A percentile compares a stretch with the other conserved stretches of the same genome.
Conservation (phyloP, 1,284 basidiomycete genomes). For the Gymnopus androsaceus region DNA sequence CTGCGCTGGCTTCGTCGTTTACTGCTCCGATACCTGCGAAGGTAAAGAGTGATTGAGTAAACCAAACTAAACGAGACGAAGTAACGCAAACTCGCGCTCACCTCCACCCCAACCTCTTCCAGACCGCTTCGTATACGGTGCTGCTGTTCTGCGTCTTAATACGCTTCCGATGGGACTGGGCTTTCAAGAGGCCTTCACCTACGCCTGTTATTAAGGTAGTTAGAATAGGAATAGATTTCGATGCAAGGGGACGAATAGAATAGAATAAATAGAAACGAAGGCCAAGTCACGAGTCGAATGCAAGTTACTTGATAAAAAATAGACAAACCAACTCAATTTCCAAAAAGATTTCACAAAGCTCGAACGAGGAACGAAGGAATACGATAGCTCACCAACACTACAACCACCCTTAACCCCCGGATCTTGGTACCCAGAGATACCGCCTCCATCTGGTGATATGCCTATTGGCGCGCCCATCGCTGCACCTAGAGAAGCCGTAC, state of each 20-base stretch:
- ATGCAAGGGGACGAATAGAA: no score
- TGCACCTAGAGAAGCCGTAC: conserved; percentile 21
- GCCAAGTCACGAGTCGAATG: no score
- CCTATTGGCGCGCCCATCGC: conserved; percentile 34
- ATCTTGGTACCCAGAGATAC: conserved; percentile 69
- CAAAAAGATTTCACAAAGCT: no score
- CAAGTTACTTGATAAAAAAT: no score
- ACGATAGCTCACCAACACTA: conserved; percentile 1
- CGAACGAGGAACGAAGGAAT: no score
- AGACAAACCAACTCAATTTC: no score
- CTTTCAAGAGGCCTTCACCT: conserved; percentile 63
- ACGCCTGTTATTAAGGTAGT: no score
- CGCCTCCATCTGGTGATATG: conserved; percentile 45
- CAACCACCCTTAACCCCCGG: conserved; percentile 45
- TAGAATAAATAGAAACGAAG: no score
- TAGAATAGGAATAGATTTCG: no score
- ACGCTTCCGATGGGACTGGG: conserved; percentile 55
- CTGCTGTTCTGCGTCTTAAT: conserved; percentile 49
- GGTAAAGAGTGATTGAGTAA: not conserved
- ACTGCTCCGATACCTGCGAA: conserved; percentile 17
- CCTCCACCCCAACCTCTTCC: conserved; percentile 18
- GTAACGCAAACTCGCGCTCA: conserved; percentile 14
- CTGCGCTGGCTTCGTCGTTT: no score
- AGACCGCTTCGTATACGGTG: conserved; percentile 17
- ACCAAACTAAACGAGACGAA: no score